A percentile compares a stretch with the other conserved stretches of the same genome.
Conservation (phyloP, 441 rosid species). For the Biscutella laevigata region DNA sequence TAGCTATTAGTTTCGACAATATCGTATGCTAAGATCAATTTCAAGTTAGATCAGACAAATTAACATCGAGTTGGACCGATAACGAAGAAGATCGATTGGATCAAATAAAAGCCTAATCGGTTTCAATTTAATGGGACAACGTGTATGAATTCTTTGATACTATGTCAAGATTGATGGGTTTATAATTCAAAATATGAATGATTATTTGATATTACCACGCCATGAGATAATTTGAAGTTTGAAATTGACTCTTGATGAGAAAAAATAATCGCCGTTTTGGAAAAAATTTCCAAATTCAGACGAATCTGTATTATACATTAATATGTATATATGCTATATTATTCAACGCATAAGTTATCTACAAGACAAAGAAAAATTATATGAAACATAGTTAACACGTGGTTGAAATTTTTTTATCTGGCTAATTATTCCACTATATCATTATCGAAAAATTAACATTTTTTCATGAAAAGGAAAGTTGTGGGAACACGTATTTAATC, state of each 20-base stretch:
- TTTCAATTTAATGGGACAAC: too few species aligned
- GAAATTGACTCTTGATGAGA: constrained; percentile 6
- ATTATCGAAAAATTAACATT: not conserved
- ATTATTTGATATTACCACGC: not conserved
- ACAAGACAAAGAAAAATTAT: not conserved
- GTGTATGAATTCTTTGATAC: too few species aligned
- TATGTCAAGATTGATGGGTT: too few species aligned
- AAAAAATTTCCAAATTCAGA: not conserved
- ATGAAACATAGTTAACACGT: not conserved
- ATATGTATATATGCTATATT: not conserved
- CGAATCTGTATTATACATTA: not conserved
- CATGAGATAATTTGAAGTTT: not conserved
- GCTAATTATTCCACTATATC: not conserved
- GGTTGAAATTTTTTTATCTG: not conserved
- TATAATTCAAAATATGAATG: not conserved
- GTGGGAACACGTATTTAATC: not conserved
- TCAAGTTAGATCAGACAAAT: too few species aligned
- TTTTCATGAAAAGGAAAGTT: too few species aligned
- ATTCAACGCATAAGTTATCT: not conserved
- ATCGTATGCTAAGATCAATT: too few species aligned
- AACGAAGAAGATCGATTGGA: too few species aligned
- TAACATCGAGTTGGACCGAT: too few species aligned
- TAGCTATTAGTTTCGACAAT: too few species aligned
- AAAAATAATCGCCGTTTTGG: not conserved
- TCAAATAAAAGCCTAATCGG: too few species aligned